A percentile compares a stretch with the other conserved stretches of the same genome.
Conservation (phyloP, 176 grass and related monocot species). For the Oropetium thomaeum region DNA sequence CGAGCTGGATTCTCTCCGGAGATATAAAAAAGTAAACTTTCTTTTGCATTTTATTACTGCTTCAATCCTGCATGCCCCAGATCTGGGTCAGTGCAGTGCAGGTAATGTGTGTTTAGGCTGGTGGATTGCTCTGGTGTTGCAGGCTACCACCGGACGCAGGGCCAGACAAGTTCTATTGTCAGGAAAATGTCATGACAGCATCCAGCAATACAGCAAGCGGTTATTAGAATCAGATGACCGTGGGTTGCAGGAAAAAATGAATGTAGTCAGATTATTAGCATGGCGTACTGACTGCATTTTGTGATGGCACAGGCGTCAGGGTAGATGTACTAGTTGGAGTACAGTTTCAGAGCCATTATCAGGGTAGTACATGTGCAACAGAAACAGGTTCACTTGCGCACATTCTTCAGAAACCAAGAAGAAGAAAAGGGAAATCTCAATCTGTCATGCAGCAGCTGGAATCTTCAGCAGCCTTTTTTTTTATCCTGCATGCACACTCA, state of each 20-base stretch:
- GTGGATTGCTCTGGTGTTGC: neutral
- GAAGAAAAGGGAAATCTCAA: neutral
- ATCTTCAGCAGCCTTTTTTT: neutral
- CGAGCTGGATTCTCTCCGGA: neutral
- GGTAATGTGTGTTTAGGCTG: neutral
- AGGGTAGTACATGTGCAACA: neutral
- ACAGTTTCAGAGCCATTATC: neutral
- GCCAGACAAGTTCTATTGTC: neutral
- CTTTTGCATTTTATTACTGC: neutral
- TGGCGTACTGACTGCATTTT: neutral
- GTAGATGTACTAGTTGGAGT: neutral
- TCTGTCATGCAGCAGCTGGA: neutral
- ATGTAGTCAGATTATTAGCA: neutral
- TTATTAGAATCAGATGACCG: neutral
- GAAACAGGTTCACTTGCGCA: neutral
- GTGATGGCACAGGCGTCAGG: neutral
- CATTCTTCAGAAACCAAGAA: neutral
- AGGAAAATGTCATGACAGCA: neutral
- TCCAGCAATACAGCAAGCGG: neutral
- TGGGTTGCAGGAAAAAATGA: neutral
- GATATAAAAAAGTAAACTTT: neutral
- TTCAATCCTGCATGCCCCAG: neutral
- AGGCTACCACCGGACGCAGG: neutral
- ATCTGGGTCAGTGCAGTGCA: neutral
- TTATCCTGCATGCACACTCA: constrained; percentile 22